These are phyloP conservation scores for Phialemoniopsis sp. DNA, from an alignment of 2,329 filamentous ascomycete genomes.

Conservation along the genomic window DNA sequence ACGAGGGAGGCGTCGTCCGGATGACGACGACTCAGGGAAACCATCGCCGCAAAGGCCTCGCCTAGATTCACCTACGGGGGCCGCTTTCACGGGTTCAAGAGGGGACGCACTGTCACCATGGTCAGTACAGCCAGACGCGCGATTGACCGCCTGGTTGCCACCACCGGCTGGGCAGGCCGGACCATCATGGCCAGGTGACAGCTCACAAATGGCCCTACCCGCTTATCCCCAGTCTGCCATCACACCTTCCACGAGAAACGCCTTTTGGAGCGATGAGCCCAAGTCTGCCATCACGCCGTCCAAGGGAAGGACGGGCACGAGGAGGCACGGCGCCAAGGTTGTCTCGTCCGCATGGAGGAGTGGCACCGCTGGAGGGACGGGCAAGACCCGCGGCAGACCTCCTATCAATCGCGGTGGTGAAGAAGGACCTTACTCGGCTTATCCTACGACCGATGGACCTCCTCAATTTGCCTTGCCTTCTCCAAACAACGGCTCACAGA, in stretches of 20 bases:
- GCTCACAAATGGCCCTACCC: slow-evolving; percentile 55
- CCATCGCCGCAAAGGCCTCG: slow-evolving; percentile 57
- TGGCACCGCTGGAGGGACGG: slow-evolving; percentile 54
- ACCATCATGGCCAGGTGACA: slow-evolving; percentile 42
- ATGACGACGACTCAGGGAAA: slow-evolving; percentile 50
- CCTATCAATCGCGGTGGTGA: slow-evolving; percentile 61
- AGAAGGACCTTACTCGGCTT: slow-evolving; percentile 64
- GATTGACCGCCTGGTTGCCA: slow-evolving; percentile 19
- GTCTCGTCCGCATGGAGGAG: slow-evolving; percentile 89
- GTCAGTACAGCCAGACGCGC: slow-evolving; percentile 39
- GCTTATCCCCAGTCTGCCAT: slow-evolving; percentile 77
- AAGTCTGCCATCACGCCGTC: slow-evolving; percentile 71
- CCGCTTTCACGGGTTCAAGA: slow-evolving; percentile 27
- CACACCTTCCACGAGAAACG: slow-evolving; percentile 55
- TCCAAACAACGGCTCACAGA: slow-evolving; percentile 3
- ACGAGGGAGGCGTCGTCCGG: slow-evolving; percentile 58
- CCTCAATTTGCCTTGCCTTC: slow-evolving; percentile 28
- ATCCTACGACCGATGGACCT: slow-evolving; percentile 53
- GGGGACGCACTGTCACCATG: slow-evolving; percentile 49
- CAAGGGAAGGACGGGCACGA: slow-evolving; percentile 44
- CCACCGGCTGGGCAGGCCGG: slow-evolving; percentile 21
- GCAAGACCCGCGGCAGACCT: slow-evolving; percentile 75
- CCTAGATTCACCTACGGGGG: slow-evolving; percentile 40
- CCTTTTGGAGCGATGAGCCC: slow-evolving; percentile 63
- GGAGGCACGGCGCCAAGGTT: slow-evolving; percentile 74